These are phyloP conservation scores for Picea sitchensis DNA, from an alignment of 75 land plant genomes.

Conservation along the genomic window DNA sequence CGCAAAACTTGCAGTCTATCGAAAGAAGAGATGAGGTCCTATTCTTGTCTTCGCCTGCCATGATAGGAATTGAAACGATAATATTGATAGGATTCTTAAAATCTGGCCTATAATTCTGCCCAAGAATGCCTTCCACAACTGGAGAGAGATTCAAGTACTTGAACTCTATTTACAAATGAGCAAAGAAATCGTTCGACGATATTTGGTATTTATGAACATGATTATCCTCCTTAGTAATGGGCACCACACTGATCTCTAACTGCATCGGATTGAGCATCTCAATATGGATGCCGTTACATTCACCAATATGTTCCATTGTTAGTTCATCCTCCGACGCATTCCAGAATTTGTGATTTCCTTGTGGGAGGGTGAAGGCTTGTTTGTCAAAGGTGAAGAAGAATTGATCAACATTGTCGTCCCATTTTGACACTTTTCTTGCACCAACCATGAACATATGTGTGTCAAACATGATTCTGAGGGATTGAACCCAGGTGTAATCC, in stretches of 20 bases:
- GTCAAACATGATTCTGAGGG: too few relatives aligned
- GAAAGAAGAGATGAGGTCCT: constrained; percentile 39
- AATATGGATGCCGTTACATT: constrained; percentile 20
- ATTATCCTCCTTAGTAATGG: too few relatives aligned
- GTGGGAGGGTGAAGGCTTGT: too few relatives aligned
- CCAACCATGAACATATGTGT: constrained; percentile 11
- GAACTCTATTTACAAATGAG: constrained; percentile 64
- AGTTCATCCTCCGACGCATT: not conserved
- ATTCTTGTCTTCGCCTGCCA: constrained; percentile 67
- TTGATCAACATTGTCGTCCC: constrained; percentile 4
- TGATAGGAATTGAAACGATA: constrained; percentile 57
- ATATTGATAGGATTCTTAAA: constrained; percentile 52
- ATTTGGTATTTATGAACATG: too few relatives aligned
- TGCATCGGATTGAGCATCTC: not conserved
- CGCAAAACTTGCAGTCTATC: constrained; percentile 33
- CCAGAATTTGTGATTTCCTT: constrained; percentile 17
- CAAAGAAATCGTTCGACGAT: constrained; percentile 25
- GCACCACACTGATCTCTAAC: too few relatives aligned
- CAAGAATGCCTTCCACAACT: constrained; percentile 58
- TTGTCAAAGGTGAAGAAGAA: too few relatives aligned
- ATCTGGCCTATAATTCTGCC: constrained; percentile 53
- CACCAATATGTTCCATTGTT: constrained; percentile 16
- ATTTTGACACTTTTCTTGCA: constrained; percentile 18
- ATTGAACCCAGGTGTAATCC: too few relatives aligned
- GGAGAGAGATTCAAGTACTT: constrained; percentile 25